Base-by-base conservation (phyloP, 257 asterid species). In the Solanum pennellii region DNA sequence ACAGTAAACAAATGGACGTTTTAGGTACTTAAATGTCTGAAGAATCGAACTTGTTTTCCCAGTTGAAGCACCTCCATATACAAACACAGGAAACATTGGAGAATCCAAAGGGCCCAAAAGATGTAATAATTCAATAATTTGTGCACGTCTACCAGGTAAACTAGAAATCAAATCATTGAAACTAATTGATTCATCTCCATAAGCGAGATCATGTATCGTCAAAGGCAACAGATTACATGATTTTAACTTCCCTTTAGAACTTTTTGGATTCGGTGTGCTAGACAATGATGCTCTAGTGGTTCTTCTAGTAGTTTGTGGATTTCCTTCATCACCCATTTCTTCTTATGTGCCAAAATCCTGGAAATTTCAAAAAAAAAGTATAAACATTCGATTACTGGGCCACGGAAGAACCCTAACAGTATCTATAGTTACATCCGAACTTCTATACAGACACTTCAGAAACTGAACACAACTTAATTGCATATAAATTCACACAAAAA, bases 21-120 rank as follows among this genome's bases (percentile, higher is more conserved):
- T 92, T 90, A 97, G 42, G 86, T 93, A 92, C 90, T 91, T 88
- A 88, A 97, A 95, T 83, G 87, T 89, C 90, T 93, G 90, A 29
- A 97, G 96, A 84, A 93, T 77, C 60, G 89, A 76, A 82, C 96
- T 94, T 14, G 98, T 97, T 90, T 97, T 97, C 59, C 99, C 98
- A 0, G 96, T 95, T 15, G 99, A 97, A 76, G 98, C 87, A 60
- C 98, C 96, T 83, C 99, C 99, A 42, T 97, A 94, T 44, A 96
- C 85, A n/a, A 97, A 93, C 44, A 94, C 86, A 3, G 99, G 98
- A 82, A 92, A 62, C 93, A 94, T 91, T 10, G 99, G 97, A 76
- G 96, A 96, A 92, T 96, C 87, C 90, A 90, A 33, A n/a, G 99
- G 99, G 47, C 99, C 99, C 65, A 96, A 74, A 86, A 91, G 92